Evolutionary conservation across 2,329 filamentous ascomycete species (phyloP).

Genomic region (Pseudogymnoascus sp.): DNA sequence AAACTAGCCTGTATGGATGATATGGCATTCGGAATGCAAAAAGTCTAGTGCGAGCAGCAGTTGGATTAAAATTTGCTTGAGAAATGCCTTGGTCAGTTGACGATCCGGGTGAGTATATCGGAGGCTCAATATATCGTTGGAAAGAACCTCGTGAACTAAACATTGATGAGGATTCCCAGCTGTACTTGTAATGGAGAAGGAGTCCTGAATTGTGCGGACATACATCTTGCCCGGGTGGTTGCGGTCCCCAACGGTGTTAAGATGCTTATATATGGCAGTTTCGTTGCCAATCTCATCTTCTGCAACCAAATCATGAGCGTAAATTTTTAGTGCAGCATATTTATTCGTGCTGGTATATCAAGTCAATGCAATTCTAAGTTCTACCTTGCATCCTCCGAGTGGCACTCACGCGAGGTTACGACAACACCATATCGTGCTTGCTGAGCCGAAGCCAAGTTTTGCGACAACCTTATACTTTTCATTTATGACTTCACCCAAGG

Average conservation of each 20-base stretch:
- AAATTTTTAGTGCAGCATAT: slow-evolving; percentile 20
- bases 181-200: slow-evolving; percentile 18
- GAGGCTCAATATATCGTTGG: slow-evolving; percentile 18
- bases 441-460: slow-evolving; percentile 35
- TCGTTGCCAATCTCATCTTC: slow-evolving; percentile 20
- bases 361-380: slow-evolving; percentile 14
- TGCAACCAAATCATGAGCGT: slow-evolving; percentile 18
- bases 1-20: slow-evolving; percentile 12
- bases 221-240: slow-evolving; percentile 17
- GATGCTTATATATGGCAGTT: slow-evolving; percentile 20
- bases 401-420: slow-evolving; percentile 27
- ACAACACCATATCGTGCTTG: slow-evolving; percentile 37
- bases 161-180: slow-evolving; percentile 18
- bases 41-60: slow-evolving; percentile 10
- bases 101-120: slow-evolving; percentile 13
- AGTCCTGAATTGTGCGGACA: slow-evolving; percentile 15
- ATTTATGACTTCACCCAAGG: slow-evolving; percentile 21
- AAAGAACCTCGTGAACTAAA: slow-evolving; percentile 20
- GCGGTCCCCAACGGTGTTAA: slow-evolving; percentile 16
- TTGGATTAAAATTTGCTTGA: neutral
- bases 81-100: neutral
- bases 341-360: slow-evolving; percentile 19
- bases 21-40: slow-evolving; percentile 10
- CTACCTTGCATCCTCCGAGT: slow-evolving; percentile 12
- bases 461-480: slow-evolving; percentile 31